A percentile compares a stretch with the other conserved stretches of the same genome.
Evolutionary conservation across 441 rosid genomes (phyloP).

Genomic region (Hura crepitans): DNA sequence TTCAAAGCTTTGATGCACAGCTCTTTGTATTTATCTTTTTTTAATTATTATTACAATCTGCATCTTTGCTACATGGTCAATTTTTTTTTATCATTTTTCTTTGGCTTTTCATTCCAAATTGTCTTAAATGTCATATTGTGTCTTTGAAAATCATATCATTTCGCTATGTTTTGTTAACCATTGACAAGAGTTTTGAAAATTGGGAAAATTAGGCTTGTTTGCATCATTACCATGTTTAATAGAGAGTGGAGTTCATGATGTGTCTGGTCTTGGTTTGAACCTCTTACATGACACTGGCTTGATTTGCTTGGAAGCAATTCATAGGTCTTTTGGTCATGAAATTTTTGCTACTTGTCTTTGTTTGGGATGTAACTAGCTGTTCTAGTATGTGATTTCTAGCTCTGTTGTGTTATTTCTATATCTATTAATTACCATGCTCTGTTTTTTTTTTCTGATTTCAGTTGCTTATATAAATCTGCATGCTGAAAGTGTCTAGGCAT

Average conservation of each 20-base stretch:
- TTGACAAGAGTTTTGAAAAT: too few relatives aligned
- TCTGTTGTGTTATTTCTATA: not conserved
- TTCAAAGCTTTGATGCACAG: not conserved
- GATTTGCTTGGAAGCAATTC: not conserved
- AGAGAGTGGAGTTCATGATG: not conserved
- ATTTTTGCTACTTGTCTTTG: not conserved
- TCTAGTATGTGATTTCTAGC: not conserved
- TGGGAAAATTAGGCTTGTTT: not conserved
- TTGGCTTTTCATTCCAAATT: not conserved
- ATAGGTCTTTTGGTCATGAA: too few relatives aligned
- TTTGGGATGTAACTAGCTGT: not conserved
- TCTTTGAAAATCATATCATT: too few relatives aligned
- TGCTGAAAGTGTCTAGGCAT: conserved; percentile 26
- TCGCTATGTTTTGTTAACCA: not conserved
- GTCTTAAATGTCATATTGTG: too few relatives aligned
- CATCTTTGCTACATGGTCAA: too few relatives aligned
- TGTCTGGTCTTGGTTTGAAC: not conserved
- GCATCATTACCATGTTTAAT: not conserved
- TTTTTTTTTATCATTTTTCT: too few relatives aligned
- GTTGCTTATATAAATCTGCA: conserved; percentile 26
- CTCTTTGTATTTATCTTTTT: not conserved
- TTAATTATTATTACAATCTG: too few relatives aligned
- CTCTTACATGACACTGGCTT: not conserved
- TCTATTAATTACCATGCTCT: conserved; percentile 15
- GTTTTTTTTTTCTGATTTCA: conserved; percentile 27